Percentiles rank a stretch among this genome's conserved stretches.
Conservation (phyloP, 1,284 basidiomycete genomes). For the Stygiomarasmius scandens region DNA sequence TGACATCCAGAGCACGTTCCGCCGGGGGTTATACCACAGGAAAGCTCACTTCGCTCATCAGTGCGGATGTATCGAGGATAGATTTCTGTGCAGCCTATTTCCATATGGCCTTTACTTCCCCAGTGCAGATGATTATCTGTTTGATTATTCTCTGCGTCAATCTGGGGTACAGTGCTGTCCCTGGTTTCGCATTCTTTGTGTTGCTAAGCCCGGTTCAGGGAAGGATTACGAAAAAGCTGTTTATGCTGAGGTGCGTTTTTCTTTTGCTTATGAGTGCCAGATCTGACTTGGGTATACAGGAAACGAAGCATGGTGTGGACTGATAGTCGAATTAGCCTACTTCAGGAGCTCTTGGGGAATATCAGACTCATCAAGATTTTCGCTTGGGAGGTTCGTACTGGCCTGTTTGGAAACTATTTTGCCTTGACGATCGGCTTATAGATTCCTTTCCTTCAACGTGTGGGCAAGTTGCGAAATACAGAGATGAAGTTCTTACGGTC, state of each 20-base stretch:
- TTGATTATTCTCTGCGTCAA: constrained; percentile 9
- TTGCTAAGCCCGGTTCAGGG: constrained; percentile 7
- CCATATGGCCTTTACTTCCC: constrained; percentile 9
- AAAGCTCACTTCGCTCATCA: constrained; percentile 6
- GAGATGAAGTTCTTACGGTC: constrained; percentile 11
- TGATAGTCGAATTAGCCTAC: constrained; percentile 2
- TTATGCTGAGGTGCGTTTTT: constrained; percentile 1
- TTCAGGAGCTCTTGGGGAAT: constrained; percentile 6
- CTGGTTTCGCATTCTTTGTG: constrained; percentile 9
- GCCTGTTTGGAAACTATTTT: background rate
- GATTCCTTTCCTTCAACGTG: constrained; percentile 5
- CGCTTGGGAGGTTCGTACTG: constrained; percentile 3
- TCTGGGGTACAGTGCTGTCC: constrained; percentile 7
- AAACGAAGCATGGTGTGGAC: constrained; percentile 12
- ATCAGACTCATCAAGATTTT: constrained; percentile 8
- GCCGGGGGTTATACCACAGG: constrained; percentile 5
- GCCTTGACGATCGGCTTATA: background rate
- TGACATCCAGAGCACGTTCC: constrained; percentile 7
- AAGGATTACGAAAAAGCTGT: constrained; percentile 9
- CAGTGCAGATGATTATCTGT: constrained; percentile 9
- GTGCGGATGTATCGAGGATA: constrained; percentile 11
- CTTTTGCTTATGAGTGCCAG: background rate
- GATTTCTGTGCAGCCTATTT: constrained; percentile 9
- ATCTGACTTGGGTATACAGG: background rate
- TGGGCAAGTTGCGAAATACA: constrained; percentile 5